phyloP scores from a whole-genome alignment of 495 filamentous ascomycete genomes.

The Aspergillus ostianus region DNA sequence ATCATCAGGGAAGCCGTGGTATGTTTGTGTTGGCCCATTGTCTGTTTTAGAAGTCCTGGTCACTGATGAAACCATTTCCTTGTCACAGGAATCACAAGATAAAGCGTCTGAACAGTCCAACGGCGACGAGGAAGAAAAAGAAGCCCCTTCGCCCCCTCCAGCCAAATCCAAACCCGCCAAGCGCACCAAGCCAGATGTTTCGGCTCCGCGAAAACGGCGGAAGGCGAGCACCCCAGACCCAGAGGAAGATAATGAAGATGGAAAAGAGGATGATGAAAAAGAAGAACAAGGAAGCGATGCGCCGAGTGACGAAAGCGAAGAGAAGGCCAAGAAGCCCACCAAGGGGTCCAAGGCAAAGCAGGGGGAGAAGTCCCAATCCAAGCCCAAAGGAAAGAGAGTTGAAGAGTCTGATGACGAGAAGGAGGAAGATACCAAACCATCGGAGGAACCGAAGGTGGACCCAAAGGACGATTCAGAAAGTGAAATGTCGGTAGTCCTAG shows the following conservation, averaged over 20 bases:
- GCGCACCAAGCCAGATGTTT: background rate
- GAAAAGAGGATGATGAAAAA: conserved; percentile 16
- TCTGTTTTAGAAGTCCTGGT: background rate
- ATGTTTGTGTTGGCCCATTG: conserved; percentile 26
- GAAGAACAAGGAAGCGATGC: conserved; percentile 20
- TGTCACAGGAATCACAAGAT: conserved; percentile 32
- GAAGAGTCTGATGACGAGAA: conserved; percentile 28
- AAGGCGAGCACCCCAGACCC: conserved; percentile 1
- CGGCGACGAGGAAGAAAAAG: background rate
- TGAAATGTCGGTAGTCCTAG: conserved; percentile 75
- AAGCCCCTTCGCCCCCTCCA: background rate
- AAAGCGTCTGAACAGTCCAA: conserved; percentile 14
- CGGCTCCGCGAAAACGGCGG: background rate
- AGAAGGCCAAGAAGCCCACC: conserved; percentile 24
- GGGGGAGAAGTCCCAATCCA: conserved; percentile 28
- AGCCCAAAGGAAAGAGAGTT: conserved; percentile 21
- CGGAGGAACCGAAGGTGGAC: conserved; percentile 25
- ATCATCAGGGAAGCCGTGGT: conserved; percentile 73
- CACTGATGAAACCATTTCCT: conserved; percentile 2
- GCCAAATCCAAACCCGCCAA: background rate
- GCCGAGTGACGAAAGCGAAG: conserved; percentile 23
- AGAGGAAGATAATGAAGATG: conserved; percentile 10
- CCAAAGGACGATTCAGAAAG: conserved; percentile 63
- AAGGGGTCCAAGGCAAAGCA: conserved; percentile 20
- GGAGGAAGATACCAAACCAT: conserved; percentile 22